These are phyloP conservation scores for Monosporascus sp. DNA, from an alignment of 2,329 filamentous ascomycete genomes.

Conservation along the genomic window DNA sequence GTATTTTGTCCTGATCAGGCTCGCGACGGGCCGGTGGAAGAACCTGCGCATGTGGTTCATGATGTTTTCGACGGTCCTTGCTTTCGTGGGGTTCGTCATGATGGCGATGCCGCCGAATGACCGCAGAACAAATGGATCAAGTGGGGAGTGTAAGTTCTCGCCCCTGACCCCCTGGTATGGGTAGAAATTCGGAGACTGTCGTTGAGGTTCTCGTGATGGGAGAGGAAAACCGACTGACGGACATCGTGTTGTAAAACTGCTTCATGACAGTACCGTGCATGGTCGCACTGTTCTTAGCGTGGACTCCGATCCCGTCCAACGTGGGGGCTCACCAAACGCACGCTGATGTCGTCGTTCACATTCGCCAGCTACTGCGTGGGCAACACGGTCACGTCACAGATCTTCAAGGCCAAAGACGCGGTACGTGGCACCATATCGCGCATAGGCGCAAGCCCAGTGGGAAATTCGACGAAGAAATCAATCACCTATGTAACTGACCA, in stretches of 20 bases:
- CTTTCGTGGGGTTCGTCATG: slow-evolving; percentile 30
- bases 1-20: slow-evolving; percentile 30
- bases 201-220: too few relatives aligned
- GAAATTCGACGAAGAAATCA: too few relatives aligned
- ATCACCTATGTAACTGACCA: too few relatives aligned
- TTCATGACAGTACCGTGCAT: slow-evolving; percentile 31
- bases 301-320: slow-evolving; percentile 37
- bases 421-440: slow-evolving; percentile 13
- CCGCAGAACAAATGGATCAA: slow-evolving; percentile 31
- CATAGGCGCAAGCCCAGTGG: too few relatives aligned
- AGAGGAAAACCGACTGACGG: background rate
- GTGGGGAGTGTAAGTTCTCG: slow-evolving; percentile 26
- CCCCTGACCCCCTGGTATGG: too few relatives aligned
- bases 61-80: slow-evolving; percentile 30
- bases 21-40: slow-evolving; percentile 27
- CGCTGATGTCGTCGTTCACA: slow-evolving; percentile 38
- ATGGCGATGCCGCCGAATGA: slow-evolving; percentile 31
- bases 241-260: slow-evolving; percentile 14
- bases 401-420: slow-evolving; percentile 37
- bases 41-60: slow-evolving; percentile 32
- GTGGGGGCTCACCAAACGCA: slow-evolving; percentile 42
- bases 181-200: too few relatives aligned
- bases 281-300: slow-evolving; percentile 28
- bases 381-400: slow-evolving; percentile 42
- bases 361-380: slow-evolving; percentile 43